A percentile compares a stretch with the other conserved stretches of the same genome.
phyloP scores from a whole-genome alignment of 345 rosid species.

The Bruguiera gymnorhiza region DNA sequence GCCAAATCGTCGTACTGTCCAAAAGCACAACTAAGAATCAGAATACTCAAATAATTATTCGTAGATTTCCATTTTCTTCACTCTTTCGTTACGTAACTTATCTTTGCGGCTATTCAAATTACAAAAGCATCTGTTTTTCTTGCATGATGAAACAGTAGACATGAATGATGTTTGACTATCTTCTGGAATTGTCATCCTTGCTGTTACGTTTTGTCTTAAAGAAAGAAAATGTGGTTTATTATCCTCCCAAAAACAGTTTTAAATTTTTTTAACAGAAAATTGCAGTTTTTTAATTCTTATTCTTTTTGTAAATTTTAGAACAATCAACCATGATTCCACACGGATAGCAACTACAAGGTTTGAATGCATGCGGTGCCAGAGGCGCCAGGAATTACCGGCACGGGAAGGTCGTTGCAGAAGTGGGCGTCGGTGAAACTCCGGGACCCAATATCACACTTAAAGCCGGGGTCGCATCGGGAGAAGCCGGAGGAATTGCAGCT shows the following conservation, averaged over 20 bases:
- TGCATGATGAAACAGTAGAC: neutral
- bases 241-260: no score
- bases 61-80: no score
- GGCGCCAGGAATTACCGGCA: slow-evolving; percentile 59
- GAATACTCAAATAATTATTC: neutral
- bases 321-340: no score
- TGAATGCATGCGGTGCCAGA: neutral
- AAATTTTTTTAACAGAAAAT: no score
- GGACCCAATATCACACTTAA: slow-evolving; percentile 37
- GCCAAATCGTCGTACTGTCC: slow-evolving; percentile 82
- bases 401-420: slow-evolving; percentile 72
- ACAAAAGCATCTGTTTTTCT: no score
- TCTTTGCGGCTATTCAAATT: no score
- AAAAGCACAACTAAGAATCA: neutral
- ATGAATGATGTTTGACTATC: neutral
- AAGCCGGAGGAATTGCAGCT: slow-evolving; percentile 62
- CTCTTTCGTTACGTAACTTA: no score
- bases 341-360: no score
- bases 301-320: no score
- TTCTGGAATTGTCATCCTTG: neutral
- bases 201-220: no score
- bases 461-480: slow-evolving; percentile 35
- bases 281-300: no score
- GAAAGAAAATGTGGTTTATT: no score
- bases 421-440: slow-evolving; percentile 37